These are phyloP conservation scores for Macroventuria anomochaeta DNA, from an alignment of 2,329 filamentous ascomycete genomes.

Conservation along the genomic window DNA sequence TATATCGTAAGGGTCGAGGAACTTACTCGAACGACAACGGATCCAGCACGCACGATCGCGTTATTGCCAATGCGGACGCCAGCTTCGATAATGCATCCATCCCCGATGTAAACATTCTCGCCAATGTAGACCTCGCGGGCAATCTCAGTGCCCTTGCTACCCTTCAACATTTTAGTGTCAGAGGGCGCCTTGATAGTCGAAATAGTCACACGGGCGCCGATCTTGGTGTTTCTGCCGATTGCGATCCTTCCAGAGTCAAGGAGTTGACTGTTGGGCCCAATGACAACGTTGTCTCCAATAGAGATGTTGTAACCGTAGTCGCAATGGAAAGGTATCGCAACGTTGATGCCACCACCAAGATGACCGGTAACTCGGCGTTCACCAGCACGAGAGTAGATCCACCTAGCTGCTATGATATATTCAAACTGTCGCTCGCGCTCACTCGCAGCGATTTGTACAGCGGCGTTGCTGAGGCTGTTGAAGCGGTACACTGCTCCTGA, in stretches of 20 bases:
- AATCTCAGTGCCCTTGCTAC: constrained; percentile 73
- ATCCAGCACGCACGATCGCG: constrained; percentile 61
- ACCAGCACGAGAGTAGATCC: constrained; percentile 26
- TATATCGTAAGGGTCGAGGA: not conserved
- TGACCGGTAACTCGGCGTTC: constrained; percentile 53
- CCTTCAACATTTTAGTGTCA: constrained; percentile 75
- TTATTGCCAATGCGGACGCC: constrained; percentile 61
- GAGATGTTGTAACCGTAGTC: constrained; percentile 96
- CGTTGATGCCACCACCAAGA: constrained; percentile 74
- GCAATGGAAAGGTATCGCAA: constrained; percentile 89
- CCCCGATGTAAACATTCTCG: constrained; percentile 71
- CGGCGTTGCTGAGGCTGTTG: constrained; percentile 81
- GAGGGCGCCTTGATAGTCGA: constrained; percentile 76
- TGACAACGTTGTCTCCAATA: constrained; percentile 82
- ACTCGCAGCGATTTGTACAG: constrained; percentile 68
- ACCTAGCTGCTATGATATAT: constrained; percentile 72
- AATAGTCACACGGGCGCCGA: constrained; percentile 84
- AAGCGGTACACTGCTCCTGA: constrained; percentile 81
- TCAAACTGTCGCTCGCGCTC: constrained; percentile 74
- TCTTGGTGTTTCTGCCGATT: constrained; percentile 75
- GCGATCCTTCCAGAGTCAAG: constrained; percentile 84
- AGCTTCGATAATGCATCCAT: constrained; percentile 66
- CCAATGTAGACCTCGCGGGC: constrained; percentile 79
- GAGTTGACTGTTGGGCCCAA: constrained; percentile 83
- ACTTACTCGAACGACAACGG: constrained; percentile 62